These are phyloP conservation scores for Pisolithus sp. DNA, from an alignment of 768 basidiomycete species.

Conservation along the genomic window DNA sequence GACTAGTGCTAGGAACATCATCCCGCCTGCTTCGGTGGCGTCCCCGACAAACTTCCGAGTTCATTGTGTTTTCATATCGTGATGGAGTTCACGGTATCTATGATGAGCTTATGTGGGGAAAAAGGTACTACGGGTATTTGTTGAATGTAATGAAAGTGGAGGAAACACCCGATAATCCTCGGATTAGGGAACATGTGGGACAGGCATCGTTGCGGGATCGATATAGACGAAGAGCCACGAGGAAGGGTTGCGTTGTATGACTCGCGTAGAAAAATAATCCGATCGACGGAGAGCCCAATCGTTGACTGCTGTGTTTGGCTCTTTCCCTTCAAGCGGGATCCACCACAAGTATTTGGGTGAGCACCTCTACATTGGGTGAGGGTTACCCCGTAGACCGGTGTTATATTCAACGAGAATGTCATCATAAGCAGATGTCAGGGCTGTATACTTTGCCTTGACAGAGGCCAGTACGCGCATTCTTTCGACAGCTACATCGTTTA, in stretches of 20 bases:
- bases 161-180: not conserved
- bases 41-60: conserved; percentile 6
- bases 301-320: no score
- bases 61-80: conserved; percentile 16
- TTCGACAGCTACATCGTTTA: conserved; percentile 9
- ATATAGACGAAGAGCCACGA: conserved; percentile 10
- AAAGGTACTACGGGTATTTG: conserved; percentile 9
- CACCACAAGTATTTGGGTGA: no score
- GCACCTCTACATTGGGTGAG: no score
- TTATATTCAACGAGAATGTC: not conserved
- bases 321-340: no score
- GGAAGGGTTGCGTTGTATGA: not conserved
- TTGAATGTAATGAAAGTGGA: conserved; percentile 19
- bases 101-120: conserved; percentile 9
- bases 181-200: conserved; percentile 13
- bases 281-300: no score
- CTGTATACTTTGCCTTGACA: conserved; percentile 29
- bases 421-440: conserved; percentile 22
- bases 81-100: conserved; percentile 1
- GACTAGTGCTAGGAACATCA: conserved; percentile 9
- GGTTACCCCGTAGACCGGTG: no score
- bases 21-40: conserved; percentile 10
- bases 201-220: conserved; percentile 14
- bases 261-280: not conserved
- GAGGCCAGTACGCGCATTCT: conserved; percentile 9